A percentile compares a stretch with the other conserved stretches of the same genome.
Conservation (phyloP, 495 filamentous ascomycete species). For the Neurospora sp. region DNA sequence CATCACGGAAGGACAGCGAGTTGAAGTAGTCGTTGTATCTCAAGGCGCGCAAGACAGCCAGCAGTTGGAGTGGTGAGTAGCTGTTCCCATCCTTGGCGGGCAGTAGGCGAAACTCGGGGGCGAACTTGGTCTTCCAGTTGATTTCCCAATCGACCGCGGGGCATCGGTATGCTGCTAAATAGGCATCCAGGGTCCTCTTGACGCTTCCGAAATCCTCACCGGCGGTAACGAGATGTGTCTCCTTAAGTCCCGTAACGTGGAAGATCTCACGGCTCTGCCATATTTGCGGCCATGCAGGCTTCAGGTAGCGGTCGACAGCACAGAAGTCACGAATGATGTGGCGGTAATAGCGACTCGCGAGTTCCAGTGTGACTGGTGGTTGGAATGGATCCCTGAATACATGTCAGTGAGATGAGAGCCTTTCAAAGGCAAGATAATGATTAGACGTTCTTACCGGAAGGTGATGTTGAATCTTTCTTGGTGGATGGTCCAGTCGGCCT, state of each 20-base stretch:
- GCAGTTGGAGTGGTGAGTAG: slow-evolving; percentile 65
- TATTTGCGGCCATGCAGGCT: slow-evolving; percentile 72
- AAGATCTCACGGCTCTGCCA: slow-evolving; percentile 58
- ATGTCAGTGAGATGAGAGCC: slow-evolving; percentile 10
- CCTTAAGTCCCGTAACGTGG: slow-evolving; percentile 51
- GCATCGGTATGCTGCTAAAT: slow-evolving; percentile 67
- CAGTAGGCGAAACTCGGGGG: slow-evolving; percentile 74
- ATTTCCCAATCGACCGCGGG: slow-evolving; percentile 71
- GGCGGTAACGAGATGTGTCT: slow-evolving; percentile 37
- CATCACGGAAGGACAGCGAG: slow-evolving; percentile 71
- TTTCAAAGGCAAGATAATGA: neutral
- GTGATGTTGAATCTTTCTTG: slow-evolving; percentile 82
- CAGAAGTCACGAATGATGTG: slow-evolving; percentile 69
- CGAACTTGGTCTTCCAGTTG: slow-evolving; percentile 65
- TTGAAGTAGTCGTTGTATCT: slow-evolving; percentile 88
- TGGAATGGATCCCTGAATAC: slow-evolving; percentile 52
- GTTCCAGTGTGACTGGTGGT: slow-evolving; percentile 51
- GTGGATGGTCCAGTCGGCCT: slow-evolving; percentile 31
- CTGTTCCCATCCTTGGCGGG: slow-evolving; percentile 48
- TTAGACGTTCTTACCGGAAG: slow-evolving; percentile 51
- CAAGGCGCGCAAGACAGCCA: slow-evolving; percentile 78
- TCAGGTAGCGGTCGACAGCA: slow-evolving; percentile 63
- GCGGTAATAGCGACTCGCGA: slow-evolving; percentile 69
- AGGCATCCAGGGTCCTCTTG: slow-evolving; percentile 75
- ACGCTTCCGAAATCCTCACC: slow-evolving; percentile 73